phyloP scores from a whole-genome alignment of 768 basidiomycete genomes.

The Kwoniella pini region DNA sequence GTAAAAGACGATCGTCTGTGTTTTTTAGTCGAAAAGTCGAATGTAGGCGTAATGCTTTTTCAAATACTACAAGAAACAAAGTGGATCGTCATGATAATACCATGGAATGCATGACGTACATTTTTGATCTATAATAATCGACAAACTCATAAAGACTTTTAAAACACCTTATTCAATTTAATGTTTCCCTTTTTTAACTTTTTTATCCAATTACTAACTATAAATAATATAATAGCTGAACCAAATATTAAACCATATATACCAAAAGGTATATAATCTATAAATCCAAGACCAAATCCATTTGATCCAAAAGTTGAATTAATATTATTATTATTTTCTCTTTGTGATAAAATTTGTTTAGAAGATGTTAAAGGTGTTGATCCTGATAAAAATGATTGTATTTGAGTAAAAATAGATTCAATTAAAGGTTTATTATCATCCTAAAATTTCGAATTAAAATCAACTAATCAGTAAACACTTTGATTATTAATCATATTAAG shows the following conservation, averaged over 20 bases:
- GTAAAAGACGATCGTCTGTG: too few species aligned
- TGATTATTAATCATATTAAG: too few species aligned
- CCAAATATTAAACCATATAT: slow-evolving; percentile 8
- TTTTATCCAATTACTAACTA: slow-evolving; percentile 4
- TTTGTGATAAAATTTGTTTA: not conserved
- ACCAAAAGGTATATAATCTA: slow-evolving; percentile 11
- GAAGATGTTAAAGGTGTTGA: slow-evolving; percentile 3
- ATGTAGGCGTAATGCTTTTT: too few species aligned
- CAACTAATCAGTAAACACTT: too few species aligned
- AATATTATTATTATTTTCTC: not conserved
- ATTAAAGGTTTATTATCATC: slow-evolving; percentile 23
- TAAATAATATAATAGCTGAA: slow-evolving; percentile 1
- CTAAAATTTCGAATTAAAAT: too few species aligned
- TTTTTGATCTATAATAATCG: too few species aligned
- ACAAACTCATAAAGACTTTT: too few species aligned
- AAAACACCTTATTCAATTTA: slow-evolving; percentile 1
- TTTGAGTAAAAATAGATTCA: slow-evolving; percentile 15
- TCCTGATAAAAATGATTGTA: slow-evolving; percentile 16
- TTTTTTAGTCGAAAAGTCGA: too few species aligned
- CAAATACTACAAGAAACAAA: too few species aligned
- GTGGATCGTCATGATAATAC: too few species aligned
- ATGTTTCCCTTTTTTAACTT: not conserved
- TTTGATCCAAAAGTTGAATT: not conserved
- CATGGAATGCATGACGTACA: too few species aligned
- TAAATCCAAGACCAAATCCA: too few species aligned